phyloP scores from a whole-genome alignment of 805 yeast species.

The Ogataea kodamae region DNA sequence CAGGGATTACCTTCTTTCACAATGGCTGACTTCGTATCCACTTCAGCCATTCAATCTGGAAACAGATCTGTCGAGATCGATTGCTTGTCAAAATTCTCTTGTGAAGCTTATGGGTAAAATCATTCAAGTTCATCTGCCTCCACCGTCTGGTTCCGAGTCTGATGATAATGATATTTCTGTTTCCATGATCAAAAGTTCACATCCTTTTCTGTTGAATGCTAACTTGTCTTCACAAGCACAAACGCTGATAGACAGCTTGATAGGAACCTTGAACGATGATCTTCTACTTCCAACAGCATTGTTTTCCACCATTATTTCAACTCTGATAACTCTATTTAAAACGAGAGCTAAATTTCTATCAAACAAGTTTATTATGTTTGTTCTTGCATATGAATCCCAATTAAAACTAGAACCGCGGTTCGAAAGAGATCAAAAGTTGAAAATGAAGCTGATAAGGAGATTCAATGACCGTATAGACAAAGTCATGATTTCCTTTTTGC shows the following conservation, averaged over 20 bases:
- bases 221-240: constrained; percentile 68
- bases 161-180: constrained; percentile 42
- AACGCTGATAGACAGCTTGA: constrained; percentile 61
- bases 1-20: constrained; percentile 54
- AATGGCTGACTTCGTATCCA: constrained; percentile 60
- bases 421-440: constrained; percentile 33
- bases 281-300: constrained; percentile 52
- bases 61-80: constrained; percentile 46
- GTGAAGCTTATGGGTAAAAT: constrained; percentile 66
- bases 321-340: constrained; percentile 58
- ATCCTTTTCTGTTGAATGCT: constrained; percentile 54
- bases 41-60: constrained; percentile 47
- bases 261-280: constrained; percentile 54
- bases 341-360: constrained; percentile 59
- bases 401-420: constrained; percentile 51
- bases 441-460: constrained; percentile 30
- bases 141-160: constrained; percentile 17
- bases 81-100: constrained; percentile 64
- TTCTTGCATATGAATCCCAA: constrained; percentile 60
- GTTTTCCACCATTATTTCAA: constrained; percentile 66
- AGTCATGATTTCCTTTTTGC: constrained; percentile 30
- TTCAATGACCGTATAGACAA: constrained; percentile 37
- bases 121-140: constrained; percentile 50
- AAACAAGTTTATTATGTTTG: constrained; percentile 50
- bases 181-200: constrained; percentile 49